phyloP scores from a whole-genome alignment of 1,284 basidiomycete genomes.

The Leccinum pseudoinsigne region DNA sequence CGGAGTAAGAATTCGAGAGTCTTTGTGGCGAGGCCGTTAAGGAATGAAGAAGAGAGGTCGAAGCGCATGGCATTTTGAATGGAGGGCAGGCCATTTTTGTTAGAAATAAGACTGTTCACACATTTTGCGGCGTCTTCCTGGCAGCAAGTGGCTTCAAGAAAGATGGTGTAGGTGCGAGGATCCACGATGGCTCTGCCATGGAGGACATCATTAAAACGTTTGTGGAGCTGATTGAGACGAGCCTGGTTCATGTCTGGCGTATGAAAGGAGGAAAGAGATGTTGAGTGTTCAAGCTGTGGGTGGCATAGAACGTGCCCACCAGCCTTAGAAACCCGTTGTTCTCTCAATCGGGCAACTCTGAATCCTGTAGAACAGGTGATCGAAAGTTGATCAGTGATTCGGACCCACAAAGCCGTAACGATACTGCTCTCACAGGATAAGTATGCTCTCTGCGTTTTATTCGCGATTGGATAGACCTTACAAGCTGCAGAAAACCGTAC shows the following conservation, averaged over 20 bases:
- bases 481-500: neutral
- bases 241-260: constrained; percentile 16
- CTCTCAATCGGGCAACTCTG: neutral
- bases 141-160: constrained; percentile 49
- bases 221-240: constrained; percentile 24
- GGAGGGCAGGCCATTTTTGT: constrained; percentile 39
- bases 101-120: constrained; percentile 43
- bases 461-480: neutral
- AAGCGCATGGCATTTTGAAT: constrained; percentile 48
- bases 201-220: constrained; percentile 28
- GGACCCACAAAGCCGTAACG: neutral
- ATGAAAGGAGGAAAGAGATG: neutral
- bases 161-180: constrained; percentile 26
- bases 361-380: neutral
- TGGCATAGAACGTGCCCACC: neutral
- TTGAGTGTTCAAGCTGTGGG: neutral
- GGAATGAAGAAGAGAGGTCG: constrained; percentile 40
- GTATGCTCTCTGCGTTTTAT: neutral
- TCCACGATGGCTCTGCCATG: constrained; percentile 22
- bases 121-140: constrained; percentile 43
- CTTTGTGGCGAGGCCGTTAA: constrained; percentile 44
- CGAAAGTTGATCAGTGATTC: too few species aligned
- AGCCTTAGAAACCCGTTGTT: neutral
- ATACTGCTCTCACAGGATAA: neutral
- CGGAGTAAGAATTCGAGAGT: constrained; percentile 47